Evolutionary conservation across 2,329 filamentous ascomycete genomes (phyloP).

Genomic region (Dothideomycetidae sp.): DNA sequence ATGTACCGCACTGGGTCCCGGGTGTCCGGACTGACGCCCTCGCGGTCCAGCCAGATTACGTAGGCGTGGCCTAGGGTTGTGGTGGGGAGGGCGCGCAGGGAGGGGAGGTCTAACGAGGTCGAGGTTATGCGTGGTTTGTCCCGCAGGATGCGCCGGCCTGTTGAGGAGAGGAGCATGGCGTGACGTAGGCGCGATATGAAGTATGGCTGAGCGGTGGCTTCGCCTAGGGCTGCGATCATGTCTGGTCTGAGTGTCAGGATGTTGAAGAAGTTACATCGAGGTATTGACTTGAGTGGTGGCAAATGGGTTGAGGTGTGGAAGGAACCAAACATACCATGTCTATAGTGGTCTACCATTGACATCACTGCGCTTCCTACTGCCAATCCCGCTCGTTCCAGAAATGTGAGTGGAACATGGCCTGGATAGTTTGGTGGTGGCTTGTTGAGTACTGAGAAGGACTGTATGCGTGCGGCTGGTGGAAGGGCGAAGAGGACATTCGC

Average conservation of each 20-base stretch:
- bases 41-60: constrained; percentile 79
- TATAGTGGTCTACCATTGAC: constrained; percentile 57
- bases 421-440: constrained; percentile 79
- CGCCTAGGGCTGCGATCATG: constrained; percentile 85
- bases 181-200: constrained; percentile 86
- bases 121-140: constrained; percentile 82
- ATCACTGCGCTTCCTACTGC: constrained; percentile 46
- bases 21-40: constrained; percentile 87
- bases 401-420: constrained; percentile 79
- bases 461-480: constrained; percentile 22
- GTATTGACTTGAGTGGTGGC: background rate
- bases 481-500: constrained; percentile 16
- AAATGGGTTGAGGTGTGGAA: background rate
- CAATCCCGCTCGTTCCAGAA: constrained; percentile 59
- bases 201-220: constrained; percentile 86
- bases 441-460: constrained; percentile 66
- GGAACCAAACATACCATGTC: constrained; percentile 45
- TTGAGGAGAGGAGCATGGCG: constrained; percentile 73
- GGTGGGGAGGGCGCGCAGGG: constrained; percentile 56
- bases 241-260: constrained; percentile 37
- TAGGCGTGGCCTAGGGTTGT: constrained; percentile 72
- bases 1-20: constrained; percentile 73
- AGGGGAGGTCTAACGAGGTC: constrained; percentile 48
- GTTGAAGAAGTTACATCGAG: background rate
- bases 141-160: constrained; percentile 79